Percentiles rank a stretch among this genome's conserved stretches.
These are phyloP conservation scores for Medicago ruthenica DNA, from an alignment of 306 rosid species.

Conservation along the genomic window DNA sequence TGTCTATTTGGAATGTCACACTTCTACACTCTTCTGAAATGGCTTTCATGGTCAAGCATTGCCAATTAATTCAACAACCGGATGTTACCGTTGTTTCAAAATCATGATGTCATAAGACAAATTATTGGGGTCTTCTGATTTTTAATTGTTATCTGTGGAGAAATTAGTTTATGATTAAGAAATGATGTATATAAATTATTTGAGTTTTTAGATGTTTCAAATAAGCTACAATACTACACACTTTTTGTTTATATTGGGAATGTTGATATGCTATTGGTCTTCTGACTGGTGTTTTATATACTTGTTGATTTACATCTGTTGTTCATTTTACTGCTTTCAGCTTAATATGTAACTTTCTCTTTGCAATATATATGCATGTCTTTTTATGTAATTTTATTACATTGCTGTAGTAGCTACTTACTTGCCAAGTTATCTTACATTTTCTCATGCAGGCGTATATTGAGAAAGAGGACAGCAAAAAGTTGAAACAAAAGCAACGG, in stretches of 20 bases:
- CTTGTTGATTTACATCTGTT: neutral
- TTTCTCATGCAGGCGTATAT: conserved; percentile 78
- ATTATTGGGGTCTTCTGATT: conserved; percentile 21
- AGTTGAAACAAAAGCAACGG: conserved; percentile 96
- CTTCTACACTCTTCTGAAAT: conserved; percentile 11
- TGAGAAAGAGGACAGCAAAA: conserved; percentile 97
- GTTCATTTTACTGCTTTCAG: conserved; percentile 26
- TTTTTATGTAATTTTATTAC: conserved; percentile 15
- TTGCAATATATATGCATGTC: neutral
- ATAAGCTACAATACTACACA: neutral
- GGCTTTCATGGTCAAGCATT: neutral
- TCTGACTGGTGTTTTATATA: neutral
- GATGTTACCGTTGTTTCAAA: conserved; percentile 15
- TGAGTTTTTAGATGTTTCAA: conserved; percentile 18
- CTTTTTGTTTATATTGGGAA: conserved; percentile 12
- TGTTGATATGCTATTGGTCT: conserved; percentile 8
- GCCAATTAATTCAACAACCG: neutral
- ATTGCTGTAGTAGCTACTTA: neutral
- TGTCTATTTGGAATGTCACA: neutral
- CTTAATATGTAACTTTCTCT: neutral
- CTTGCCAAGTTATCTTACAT: conserved; percentile 11
- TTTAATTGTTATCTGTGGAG: neutral
- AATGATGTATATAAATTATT: neutral
- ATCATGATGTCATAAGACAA: neutral
- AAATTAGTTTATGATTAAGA: conserved; percentile 7